Conservation (phyloP, 805 yeast genomes). For the Ogataea haglerorum region DNA sequence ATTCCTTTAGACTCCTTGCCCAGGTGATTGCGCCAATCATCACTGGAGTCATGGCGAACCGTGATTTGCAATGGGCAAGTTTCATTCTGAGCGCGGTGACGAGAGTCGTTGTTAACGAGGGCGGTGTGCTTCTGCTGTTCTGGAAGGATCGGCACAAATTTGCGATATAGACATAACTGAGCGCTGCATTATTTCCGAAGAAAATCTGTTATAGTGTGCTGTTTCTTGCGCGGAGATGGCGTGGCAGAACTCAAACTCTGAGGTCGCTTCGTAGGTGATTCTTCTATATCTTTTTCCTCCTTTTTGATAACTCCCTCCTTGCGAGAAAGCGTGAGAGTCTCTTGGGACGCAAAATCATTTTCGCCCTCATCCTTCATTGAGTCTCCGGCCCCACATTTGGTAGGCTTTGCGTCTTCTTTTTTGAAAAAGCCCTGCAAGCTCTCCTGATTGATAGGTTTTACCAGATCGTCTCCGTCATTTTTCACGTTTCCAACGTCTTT, state of each 20-base stretch:
- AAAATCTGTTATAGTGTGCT: background rate
- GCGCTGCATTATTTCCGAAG: background rate
- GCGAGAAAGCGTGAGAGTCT: too few relatives aligned
- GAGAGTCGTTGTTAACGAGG: conserved; percentile 38
- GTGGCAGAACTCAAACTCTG: background rate
- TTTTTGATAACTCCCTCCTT: background rate
- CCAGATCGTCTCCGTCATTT: conserved; percentile 43
- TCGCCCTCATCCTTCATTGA: background rate
- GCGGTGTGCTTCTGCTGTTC: conserved; percentile 35
- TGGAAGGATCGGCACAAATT: conserved; percentile 25
- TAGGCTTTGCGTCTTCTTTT: background rate
- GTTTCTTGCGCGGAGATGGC: background rate
- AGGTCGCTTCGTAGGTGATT: too few relatives aligned
- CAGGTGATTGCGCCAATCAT: conserved; percentile 42
- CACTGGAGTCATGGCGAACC: conserved; percentile 39
- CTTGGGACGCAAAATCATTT: too few relatives aligned
- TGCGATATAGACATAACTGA: conserved; percentile 2
- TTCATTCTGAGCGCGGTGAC: conserved; percentile 41
- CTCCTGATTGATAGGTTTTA: conserved; percentile 15
- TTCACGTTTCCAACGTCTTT: conserved; percentile 61
- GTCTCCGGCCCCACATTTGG: background rate
- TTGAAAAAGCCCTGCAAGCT: background rate
- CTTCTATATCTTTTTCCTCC: background rate
- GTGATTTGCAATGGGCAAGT: conserved; percentile 38
- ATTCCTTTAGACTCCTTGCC: conserved; percentile 41